These are phyloP conservation scores for Myxozyma udenii DNA, from an alignment of 805 yeast species.

Conservation along the genomic window DNA sequence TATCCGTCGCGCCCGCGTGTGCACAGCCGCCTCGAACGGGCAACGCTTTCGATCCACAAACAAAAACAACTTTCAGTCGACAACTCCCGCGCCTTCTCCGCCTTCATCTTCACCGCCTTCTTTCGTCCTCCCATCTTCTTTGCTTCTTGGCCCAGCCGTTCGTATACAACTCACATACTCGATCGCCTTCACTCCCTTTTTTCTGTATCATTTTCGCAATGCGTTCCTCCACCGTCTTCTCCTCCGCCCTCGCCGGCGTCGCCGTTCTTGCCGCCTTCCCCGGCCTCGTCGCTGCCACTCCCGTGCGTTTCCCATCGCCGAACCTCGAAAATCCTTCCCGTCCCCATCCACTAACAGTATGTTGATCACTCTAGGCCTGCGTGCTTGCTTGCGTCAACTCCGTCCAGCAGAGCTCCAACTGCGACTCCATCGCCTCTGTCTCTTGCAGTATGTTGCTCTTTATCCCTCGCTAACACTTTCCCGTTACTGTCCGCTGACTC, in stretches of 20 bases:
- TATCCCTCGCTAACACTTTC: neutral
- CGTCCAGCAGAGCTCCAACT: constrained; percentile 54
- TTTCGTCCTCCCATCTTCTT: neutral
- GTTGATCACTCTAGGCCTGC: constrained; percentile 48
- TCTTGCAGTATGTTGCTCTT: constrained; percentile 43
- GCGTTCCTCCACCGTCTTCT: constrained; percentile 24
- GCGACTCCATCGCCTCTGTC: constrained; percentile 61
- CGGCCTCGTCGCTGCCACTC: constrained; percentile 50
- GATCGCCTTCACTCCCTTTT: neutral
- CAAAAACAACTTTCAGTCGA: neutral
- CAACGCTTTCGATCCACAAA: no score
- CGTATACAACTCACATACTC: neutral
- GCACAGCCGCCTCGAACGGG: no score
- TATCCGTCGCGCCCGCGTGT: no score
- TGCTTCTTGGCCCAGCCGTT: neutral
- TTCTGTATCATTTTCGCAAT: neutral
- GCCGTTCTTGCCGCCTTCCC: constrained; percentile 39
- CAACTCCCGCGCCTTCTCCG: neutral
- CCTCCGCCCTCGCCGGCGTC: constrained; percentile 43
- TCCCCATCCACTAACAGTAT: neutral
- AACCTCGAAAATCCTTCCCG: neutral
- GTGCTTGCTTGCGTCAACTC: constrained; percentile 80
- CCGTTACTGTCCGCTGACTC: neutral
- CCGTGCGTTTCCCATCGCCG: constrained; percentile 43
- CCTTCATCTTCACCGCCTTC: constrained; percentile 1